phyloP scores from a whole-genome alignment of 805 yeast species.

The Suhomyces prunicola region DNA sequence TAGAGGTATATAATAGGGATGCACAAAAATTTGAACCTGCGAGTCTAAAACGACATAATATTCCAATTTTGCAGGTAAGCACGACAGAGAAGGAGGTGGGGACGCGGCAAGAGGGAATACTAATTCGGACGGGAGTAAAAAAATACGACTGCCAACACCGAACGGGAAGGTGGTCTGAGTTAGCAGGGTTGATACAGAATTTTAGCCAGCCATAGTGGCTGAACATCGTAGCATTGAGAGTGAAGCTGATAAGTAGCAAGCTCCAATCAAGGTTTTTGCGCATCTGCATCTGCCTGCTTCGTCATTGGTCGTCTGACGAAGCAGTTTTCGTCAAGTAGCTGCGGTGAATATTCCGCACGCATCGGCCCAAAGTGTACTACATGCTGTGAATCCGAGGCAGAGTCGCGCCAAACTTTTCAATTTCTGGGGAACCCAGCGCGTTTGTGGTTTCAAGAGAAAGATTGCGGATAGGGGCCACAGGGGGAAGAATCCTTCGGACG shows the following conservation, averaged over 20 bases:
- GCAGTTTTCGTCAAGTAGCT: background rate
- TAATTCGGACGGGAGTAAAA: background rate
- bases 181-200: background rate
- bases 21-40: background rate
- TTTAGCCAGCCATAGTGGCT: background rate
- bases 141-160: background rate
- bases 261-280: background rate
- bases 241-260: background rate
- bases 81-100: slow-evolving; percentile 1
- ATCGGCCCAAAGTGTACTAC: background rate
- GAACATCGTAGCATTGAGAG: background rate
- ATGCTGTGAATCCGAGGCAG: background rate
- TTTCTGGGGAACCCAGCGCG: background rate
- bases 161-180: background rate
- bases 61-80: background rate
- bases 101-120: background rate
- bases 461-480: background rate
- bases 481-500: background rate
- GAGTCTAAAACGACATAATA: slow-evolving; percentile 2
- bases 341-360: background rate
- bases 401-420: background rate
- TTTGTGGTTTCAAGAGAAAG: background rate
- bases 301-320: background rate
- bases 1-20: slow-evolving; percentile 1
- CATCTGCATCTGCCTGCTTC: background rate